Evolutionary conservation across 2,329 filamentous ascomycete genomes (phyloP), one percentile per base, ranked within the genome.

Genomic region (Verticillium isaacii): DNA sequence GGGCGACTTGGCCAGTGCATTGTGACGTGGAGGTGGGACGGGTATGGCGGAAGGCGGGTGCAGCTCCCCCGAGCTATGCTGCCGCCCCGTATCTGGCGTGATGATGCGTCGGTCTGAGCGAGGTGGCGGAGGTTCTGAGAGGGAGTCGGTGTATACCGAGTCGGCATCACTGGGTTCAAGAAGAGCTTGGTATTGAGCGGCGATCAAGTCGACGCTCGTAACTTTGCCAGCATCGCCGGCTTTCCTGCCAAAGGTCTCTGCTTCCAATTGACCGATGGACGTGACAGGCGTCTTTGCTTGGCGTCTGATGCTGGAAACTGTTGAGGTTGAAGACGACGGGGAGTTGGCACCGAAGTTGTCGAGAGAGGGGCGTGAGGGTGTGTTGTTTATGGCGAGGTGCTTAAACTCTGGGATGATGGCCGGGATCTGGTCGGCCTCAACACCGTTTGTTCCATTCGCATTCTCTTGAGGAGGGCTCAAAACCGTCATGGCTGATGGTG

Each of bases 211-310:
- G 37, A 79, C 77, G 65, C 77, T 81, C 1, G 75, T 74, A 1
- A 72, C 74, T 65, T 77, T 75, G 37, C 70, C 70, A 3, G 70
- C 63, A 3, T 65, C 64, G 11, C 66, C 67, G 4, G 67, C 64
- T 8, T 70, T 66, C 56, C 68, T 62, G 55, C 63, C 62, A 29
- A 68, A 64, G 15, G 67, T 62, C 7, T 71, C 67, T 52, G 63
- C 71, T 62, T 84, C 82, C 2, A 82, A 73, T 66, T 84, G 81
- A 15, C 81, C 81, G 61, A 84, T 80, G 11, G 73, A 72, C 52
- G 75, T 75, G 25, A 84, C 79, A 0, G 82, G 82, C 2, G 81
- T 84, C 69, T 84, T 85, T 45, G 81, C 80, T 59, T 79, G 78
- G 34, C 79, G 77, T 61, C 80, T 76, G 66, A 75, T 74, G 7